A percentile compares a stretch with the other conserved stretches of the same genome.
phyloP scores from a whole-genome alignment of 805 yeast species.

The Zygosaccharomyces rouxii region DNA sequence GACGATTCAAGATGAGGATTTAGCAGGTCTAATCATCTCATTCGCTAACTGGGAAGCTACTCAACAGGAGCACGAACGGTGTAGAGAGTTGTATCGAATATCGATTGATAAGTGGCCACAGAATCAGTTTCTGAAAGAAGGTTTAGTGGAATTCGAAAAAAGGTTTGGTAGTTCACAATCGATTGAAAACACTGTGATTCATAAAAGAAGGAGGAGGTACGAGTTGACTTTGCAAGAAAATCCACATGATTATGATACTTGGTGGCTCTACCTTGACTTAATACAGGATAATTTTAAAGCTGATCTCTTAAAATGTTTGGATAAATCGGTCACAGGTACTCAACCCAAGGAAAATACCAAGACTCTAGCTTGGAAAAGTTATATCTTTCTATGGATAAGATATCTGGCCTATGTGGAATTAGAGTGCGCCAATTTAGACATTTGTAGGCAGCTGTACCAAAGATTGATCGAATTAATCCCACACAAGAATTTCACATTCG shows the following conservation, averaged over 20 bases:
- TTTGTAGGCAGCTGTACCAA: constrained; percentile 50
- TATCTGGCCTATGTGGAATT: constrained; percentile 62
- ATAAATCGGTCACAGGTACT: constrained; percentile 17
- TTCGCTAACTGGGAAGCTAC: constrained; percentile 70
- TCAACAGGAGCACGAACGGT: constrained; percentile 57
- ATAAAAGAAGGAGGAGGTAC: constrained; percentile 54
- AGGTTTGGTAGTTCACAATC: constrained; percentile 53
- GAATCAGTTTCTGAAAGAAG: constrained; percentile 37
- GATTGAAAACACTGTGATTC: constrained; percentile 48
- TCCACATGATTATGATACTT: constrained; percentile 63
- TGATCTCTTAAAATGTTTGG: constrained; percentile 14
- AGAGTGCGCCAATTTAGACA: constrained; percentile 37
- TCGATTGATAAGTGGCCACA: constrained; percentile 46
- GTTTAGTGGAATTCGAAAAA: constrained; percentile 58
- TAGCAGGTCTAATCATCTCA: constrained; percentile 36
- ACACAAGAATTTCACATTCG: constrained; percentile 57
- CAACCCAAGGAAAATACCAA: constrained; percentile 33
- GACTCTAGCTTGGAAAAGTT: constrained; percentile 60
- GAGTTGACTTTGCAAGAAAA: constrained; percentile 43
- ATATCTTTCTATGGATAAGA: constrained; percentile 65
- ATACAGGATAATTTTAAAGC: constrained; percentile 38
- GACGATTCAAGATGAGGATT: constrained; percentile 33
- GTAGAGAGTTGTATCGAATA: constrained; percentile 51
- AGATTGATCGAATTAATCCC: constrained; percentile 48
- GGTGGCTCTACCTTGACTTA: constrained; percentile 73